Base-by-base conservation (phyloP, 2,329 filamentous ascomycete genomes). In the Aspergillus eucalypticola region DNA sequence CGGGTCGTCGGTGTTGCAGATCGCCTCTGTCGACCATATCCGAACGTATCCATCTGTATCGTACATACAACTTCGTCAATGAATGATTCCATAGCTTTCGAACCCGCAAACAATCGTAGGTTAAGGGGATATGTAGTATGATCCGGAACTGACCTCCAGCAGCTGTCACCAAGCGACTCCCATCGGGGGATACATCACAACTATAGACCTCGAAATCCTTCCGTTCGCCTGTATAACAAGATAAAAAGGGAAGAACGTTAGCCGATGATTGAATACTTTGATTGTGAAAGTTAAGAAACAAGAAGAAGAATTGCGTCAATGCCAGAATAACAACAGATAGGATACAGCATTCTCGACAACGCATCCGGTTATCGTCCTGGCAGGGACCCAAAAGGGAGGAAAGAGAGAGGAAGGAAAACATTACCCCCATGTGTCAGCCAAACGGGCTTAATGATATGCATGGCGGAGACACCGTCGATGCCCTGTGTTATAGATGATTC, bases 121-220 rank as follows among this genome's bases (percentile, higher is more conserved):
- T 35, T 10, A 21, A 19, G 15, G 17, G 10, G 6, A 25, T 17
- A 21, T 8, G 8, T 8, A 3, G 1, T 8, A 27, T 27, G 10
- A 17, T 10, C 38, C 13, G 27, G 23, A 21, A 62, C 87, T 76
- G 81, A 92, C 90, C 90, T 84, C 95, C 94, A 70, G 93, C 95
- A 63, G 94, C 95, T 19, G 95, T 98, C 52, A 94, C 95, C 59
- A 99, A 85, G 66, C 95, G 88, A 73, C 88, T 89, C 67, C 94
- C 95, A 79, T 99, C 95, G 13, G 95, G 91, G 27, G 95, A 99
- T 66, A 99, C 88, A 82, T 98, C 91, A 77, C 94, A 98, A 80
- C 92, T 96, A 81, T 98, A 99, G 67, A 98, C 94, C 79, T 99
- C 95, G 74, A 96, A 96, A 75, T 98, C 93, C 75, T 97, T 98